Conservation (phyloP, 306 rosid genomes). For the Prunus mira region DNA sequence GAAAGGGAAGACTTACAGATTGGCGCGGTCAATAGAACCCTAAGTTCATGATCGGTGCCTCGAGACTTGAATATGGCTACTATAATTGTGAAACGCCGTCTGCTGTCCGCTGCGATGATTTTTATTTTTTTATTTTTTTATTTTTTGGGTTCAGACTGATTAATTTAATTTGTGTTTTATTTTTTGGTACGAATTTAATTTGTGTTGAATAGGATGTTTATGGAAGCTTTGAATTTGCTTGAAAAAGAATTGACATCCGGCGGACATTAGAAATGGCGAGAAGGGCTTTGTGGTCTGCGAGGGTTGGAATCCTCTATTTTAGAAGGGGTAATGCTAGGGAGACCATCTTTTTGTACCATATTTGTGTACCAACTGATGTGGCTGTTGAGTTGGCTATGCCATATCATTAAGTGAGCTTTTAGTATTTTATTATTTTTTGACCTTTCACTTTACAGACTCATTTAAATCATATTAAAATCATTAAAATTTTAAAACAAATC, state of each 20-base stretch:
- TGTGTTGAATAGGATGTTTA: background rate
- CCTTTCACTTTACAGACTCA: too few species aligned
- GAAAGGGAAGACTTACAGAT: constrained; percentile 38
- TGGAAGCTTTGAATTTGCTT: background rate
- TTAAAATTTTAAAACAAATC: too few species aligned
- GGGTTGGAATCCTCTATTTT: too few species aligned
- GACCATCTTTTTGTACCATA: too few species aligned
- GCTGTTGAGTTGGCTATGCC: too few species aligned
- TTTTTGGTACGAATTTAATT: background rate
- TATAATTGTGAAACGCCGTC: background rate
- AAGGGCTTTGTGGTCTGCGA: too few species aligned
- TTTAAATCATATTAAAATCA: too few species aligned
- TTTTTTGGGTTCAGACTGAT: background rate
- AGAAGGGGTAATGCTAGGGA: too few species aligned
- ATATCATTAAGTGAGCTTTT: too few species aligned
- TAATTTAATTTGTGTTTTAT: background rate
- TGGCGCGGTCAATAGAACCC: constrained; percentile 33
- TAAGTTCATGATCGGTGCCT: constrained; percentile 40
- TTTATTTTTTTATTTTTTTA: too few species aligned
- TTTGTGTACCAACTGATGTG: too few species aligned
- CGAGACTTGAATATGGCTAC: background rate
- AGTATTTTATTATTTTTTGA: too few species aligned
- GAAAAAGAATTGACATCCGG: background rate
- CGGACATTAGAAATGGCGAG: background rate
- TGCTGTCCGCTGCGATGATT: background rate